Evolutionary conservation across 1,284 basidiomycete species (phyloP), one percentile per base, ranked within the genome.

Genomic region (Apiotrichum montevideense): DNA sequence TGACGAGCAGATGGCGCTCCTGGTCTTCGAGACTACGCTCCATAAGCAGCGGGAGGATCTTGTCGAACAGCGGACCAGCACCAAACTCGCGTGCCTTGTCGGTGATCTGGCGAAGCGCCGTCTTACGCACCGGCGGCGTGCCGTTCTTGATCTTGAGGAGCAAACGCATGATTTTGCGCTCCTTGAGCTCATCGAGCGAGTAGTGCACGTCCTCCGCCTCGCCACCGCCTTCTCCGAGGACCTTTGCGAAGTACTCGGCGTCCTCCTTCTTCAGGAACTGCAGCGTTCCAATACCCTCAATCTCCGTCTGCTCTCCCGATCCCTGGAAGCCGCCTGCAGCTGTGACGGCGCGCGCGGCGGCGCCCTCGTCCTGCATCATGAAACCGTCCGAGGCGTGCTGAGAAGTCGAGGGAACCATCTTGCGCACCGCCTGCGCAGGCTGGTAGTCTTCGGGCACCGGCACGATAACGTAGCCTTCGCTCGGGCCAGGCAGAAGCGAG

Each of bases 111-210:
- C 95, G 85, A 46, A 98, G 84, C 9, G 96, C 96, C 1, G 94
- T 93, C 79, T 99, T 99, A 61, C 96, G 86, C 63, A 98, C 94
- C 8, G 95, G 94, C 35, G 96, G 96, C 2, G 95, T 98, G 48
- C 96, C 96, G 75, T 98, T 99, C 82, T 98, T 98, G 79, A 98
- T 98, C 79, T 98, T 98, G 68, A 98, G 84, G 48, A 98, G 80
- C n/a, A 98, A 79, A n/a, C 94, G 87, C 94, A 98, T 98, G 70
- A 98, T 98, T 79, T 98, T 98, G 70, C 94, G 85, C 79, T 98
- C 96, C 79, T 98, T 98, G 83, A 98, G 88, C 79, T 98, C 96
- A 53, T 98, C 96, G n/a, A 94, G 85, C 1, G 90, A 85, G 51
- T 98, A 81, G n/a, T 62, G 70, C 35, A 68, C 66, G 77, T 97